Evolutionary conservation across 768 basidiomycete genomes (phyloP).

Genomic region (Leucosporidium yakuticum): DNA sequence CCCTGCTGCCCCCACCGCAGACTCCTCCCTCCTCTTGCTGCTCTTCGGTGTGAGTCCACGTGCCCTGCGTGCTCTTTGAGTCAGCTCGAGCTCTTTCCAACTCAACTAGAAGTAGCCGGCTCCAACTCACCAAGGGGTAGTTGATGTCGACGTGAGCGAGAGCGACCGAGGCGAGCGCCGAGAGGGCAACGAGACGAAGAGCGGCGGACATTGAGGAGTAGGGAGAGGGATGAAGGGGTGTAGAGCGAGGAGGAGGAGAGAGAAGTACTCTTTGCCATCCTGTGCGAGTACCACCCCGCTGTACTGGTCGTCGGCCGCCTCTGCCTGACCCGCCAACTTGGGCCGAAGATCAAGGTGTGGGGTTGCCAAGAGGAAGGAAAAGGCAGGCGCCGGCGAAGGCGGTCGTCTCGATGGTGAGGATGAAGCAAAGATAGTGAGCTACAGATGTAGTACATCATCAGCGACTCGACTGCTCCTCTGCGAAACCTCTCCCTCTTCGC

Average conservation of each 20-base stretch:
- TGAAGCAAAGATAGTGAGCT: no score
- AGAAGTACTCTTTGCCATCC: background rate
- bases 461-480: no score
- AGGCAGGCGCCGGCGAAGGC: no score
- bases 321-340: no score
- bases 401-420: no score
- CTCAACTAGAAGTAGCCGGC: no score
- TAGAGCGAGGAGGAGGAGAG: background rate
- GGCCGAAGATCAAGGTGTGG: no score
- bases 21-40: conserved; percentile 11
- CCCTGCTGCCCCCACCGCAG: conserved; percentile 12
- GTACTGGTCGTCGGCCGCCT: no score
- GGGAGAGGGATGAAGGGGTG: background rate
- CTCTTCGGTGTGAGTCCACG: background rate
- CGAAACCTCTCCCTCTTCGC: no score
- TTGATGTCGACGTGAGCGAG: conserved; percentile 11
- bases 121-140: conserved; percentile 9
- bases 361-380: no score
- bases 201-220: background rate
- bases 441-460: no score
- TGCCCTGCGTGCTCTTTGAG: background rate
- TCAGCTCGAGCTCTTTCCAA: no score
- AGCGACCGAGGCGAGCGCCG: background rate
- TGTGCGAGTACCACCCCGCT: background rate
- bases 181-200: background rate